phyloP scores from a whole-genome alignment of 257 asterid genomes.

The Salvia miltiorrhiza region DNA sequence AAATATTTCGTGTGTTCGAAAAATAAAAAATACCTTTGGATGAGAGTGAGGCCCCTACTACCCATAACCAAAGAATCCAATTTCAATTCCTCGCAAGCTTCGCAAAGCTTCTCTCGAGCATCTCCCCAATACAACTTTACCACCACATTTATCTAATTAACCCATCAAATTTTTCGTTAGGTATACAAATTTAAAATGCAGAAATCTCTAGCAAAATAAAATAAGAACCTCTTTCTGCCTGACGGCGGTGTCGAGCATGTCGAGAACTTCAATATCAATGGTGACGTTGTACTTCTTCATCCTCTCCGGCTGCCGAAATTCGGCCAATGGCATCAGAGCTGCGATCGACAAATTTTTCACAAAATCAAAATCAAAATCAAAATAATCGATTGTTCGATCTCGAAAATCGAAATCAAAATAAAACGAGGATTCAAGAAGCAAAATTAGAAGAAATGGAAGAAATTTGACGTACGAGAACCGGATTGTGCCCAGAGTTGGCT shows the following conservation, averaged over 20 bases:
- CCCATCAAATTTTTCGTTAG: background rate
- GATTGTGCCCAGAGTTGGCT: slow-evolving; percentile 50
- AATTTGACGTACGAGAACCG: slow-evolving; percentile 61
- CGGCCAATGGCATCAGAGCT: slow-evolving; percentile 82
- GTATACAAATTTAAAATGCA: no score
- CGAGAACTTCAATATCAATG: slow-evolving; percentile 72
- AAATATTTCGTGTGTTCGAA: background rate
- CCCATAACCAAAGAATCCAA: slow-evolving; percentile 80
- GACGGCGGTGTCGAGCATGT: slow-evolving; percentile 73
- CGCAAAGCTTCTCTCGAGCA: slow-evolving; percentile 76
- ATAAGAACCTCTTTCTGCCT: slow-evolving; percentile 96
- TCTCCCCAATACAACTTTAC: slow-evolving; percentile 81
- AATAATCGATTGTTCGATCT: background rate
- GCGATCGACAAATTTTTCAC: background rate
- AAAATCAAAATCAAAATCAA: background rate
- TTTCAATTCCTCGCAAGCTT: slow-evolving; percentile 57
- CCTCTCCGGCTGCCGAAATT: slow-evolving; percentile 73
- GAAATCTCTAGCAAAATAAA: no score
- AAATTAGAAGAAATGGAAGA: background rate
- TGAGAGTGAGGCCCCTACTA: slow-evolving; percentile 67
- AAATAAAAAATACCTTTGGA: slow-evolving; percentile 39
- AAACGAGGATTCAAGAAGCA: background rate
- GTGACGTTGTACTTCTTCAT: slow-evolving; percentile 62
- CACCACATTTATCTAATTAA: slow-evolving; percentile 54
- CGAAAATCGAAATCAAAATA: background rate